phyloP scores from a whole-genome alignment of 306 rosid genomes.

The Sicyos edulis region DNA sequence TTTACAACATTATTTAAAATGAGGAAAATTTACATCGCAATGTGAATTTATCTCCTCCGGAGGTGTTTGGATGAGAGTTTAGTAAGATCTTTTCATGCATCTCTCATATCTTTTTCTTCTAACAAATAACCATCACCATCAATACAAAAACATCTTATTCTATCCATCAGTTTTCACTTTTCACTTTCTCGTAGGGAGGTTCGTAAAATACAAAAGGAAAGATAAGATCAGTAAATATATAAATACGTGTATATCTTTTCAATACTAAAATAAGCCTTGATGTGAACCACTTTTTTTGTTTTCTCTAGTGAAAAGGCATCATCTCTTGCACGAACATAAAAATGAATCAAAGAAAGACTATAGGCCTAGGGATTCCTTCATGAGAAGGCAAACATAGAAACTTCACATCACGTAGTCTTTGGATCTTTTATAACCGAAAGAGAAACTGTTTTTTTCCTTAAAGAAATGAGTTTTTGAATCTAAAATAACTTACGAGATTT shows the following conservation, averaged over 20 bases:
- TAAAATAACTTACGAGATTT: no score
- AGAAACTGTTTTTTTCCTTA: neutral
- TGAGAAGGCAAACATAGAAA: neutral
- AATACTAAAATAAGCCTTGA: slow-evolving; percentile 3
- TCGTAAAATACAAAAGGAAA: neutral
- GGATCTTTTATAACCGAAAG: neutral
- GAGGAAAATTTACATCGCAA: neutral
- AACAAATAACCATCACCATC: neutral
- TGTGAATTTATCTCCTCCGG: neutral
- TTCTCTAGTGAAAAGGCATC: slow-evolving; percentile 1
- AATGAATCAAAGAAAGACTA: neutral
- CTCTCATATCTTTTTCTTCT: neutral
- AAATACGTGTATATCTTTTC: neutral
- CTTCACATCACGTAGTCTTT: neutral
- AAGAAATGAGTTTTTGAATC: neutral
- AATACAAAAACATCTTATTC: neutral
- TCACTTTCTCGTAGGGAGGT: neutral
- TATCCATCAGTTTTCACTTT: neutral
- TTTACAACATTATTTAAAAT: no score
- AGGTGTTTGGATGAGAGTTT: no score
- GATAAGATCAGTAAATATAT: slow-evolving; percentile 4
- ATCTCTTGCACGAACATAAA: slow-evolving; percentile 3
- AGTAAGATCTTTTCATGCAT: no score
- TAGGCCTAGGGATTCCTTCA: slow-evolving; percentile 7
- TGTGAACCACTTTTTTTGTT: slow-evolving; percentile 2